These are phyloP conservation scores for Andrographis paniculata DNA, from an alignment of 305 asterid species.

Conservation along the genomic window DNA sequence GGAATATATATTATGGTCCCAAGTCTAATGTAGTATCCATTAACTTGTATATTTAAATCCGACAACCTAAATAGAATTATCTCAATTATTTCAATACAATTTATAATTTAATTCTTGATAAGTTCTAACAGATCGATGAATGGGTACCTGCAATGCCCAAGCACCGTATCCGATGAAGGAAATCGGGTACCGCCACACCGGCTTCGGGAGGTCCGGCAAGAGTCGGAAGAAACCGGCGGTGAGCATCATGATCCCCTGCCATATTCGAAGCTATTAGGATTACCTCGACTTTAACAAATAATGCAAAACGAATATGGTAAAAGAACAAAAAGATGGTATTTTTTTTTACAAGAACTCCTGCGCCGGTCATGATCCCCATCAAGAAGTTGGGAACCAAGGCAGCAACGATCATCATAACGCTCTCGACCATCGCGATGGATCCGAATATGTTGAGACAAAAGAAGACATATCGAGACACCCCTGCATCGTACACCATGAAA, in stretches of 20 bases:
- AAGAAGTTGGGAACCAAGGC: slow-evolving; percentile 84
- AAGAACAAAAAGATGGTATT: neutral
- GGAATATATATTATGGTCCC: too few relatives aligned
- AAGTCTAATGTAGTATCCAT: too few relatives aligned
- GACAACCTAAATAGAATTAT: too few relatives aligned
- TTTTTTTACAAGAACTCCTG: slow-evolving; percentile 83
- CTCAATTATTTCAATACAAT: too few relatives aligned
- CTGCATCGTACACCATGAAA: slow-evolving; percentile 67
- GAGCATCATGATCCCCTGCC: slow-evolving; percentile 92
- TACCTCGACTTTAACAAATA: neutral
- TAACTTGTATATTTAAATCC: too few relatives aligned
- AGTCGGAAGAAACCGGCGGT: slow-evolving; percentile 90
- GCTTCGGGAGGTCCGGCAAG: slow-evolving; percentile 83
- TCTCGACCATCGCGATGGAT: slow-evolving; percentile 82
- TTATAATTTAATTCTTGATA: too few relatives aligned
- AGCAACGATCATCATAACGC: slow-evolving; percentile 95
- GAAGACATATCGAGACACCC: slow-evolving; percentile 48
- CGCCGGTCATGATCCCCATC: slow-evolving; percentile 88
- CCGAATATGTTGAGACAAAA: slow-evolving; percentile 69
- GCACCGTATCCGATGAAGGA: slow-evolving; percentile 72
- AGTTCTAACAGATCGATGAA: too few relatives aligned
- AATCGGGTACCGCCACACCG: slow-evolving; percentile 82
- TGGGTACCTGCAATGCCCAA: slow-evolving; percentile 77
- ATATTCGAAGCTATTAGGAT: neutral
- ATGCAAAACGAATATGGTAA: neutral